phyloP scores from a whole-genome alignment of 1,139 yeast genomes.

The Suhomyces coccinellae region DNA sequence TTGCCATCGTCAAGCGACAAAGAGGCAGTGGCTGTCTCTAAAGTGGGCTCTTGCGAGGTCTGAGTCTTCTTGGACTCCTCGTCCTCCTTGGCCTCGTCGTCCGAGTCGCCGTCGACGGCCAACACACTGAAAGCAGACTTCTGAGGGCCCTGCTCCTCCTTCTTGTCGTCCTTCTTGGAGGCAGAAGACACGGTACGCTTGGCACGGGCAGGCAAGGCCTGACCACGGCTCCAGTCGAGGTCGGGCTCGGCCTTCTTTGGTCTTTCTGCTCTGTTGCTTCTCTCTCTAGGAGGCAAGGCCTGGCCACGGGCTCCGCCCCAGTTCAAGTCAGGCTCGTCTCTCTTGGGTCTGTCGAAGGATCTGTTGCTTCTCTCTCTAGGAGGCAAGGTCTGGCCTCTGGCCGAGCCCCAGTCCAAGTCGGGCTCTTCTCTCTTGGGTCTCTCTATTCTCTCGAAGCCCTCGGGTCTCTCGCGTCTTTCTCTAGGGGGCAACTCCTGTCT shows the following conservation, averaged over 20 bases:
- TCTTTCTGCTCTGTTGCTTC: slow-evolving; percentile 16
- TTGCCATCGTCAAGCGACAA: slow-evolving; percentile 40
- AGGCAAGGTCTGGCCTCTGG: slow-evolving; percentile 33
- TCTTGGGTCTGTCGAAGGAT: slow-evolving; percentile 39
- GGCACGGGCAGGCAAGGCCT: slow-evolving; percentile 29
- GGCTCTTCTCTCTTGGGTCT: slow-evolving; percentile 31
- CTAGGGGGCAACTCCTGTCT: slow-evolving; percentile 38
- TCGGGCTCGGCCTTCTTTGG: slow-evolving; percentile 32
- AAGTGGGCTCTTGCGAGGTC: slow-evolving; percentile 20
- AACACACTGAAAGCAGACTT: slow-evolving; percentile 68
- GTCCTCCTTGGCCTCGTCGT: slow-evolving; percentile 56
- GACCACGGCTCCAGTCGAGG: slow-evolving; percentile 36
- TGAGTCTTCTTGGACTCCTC: slow-evolving; percentile 20
- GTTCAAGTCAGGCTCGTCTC: slow-evolving; percentile 54
- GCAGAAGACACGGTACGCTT: slow-evolving; percentile 10
- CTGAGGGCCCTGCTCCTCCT: slow-evolving; percentile 45
- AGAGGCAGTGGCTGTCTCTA: slow-evolving; percentile 45
- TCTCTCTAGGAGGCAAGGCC: slow-evolving; percentile 25
- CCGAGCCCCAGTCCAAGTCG: slow-evolving; percentile 45
- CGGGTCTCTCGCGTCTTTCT: slow-evolving; percentile 39
- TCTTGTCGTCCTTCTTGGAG: slow-evolving; percentile 26
- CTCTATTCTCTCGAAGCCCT: slow-evolving; percentile 23
- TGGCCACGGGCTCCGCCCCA: slow-evolving; percentile 42
- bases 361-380: slow-evolving; percentile 34
- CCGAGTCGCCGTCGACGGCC: slow-evolving; percentile 58